A percentile compares a stretch with the other conserved stretches of the same genome.
Evolutionary conservation across 441 rosid genomes (phyloP).

Genomic region (Cnidoscolus chayamansa): DNA sequence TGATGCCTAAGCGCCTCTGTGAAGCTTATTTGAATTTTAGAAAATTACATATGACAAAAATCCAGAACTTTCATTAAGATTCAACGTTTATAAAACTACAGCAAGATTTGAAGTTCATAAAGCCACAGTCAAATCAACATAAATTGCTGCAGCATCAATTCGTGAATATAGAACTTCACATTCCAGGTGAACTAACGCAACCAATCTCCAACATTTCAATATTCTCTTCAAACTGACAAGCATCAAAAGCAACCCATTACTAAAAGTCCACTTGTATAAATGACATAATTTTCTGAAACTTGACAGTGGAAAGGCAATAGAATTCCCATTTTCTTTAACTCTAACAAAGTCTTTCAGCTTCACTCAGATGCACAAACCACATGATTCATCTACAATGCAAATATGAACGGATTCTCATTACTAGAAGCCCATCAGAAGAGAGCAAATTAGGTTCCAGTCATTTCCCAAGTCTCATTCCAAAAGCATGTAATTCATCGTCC

Average conservation of each 20-base stretch:
- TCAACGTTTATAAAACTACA: background rate
- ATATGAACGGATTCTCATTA: background rate
- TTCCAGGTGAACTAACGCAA: background rate
- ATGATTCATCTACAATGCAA: no score
- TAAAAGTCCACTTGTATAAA: background rate
- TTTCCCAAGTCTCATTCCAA: background rate
- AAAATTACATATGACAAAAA: conserved; percentile 1
- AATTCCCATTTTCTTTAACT: background rate
- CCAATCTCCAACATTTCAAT: background rate
- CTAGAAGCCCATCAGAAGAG: background rate
- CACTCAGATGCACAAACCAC: no score
- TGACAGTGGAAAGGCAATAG: background rate
- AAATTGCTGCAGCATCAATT: background rate
- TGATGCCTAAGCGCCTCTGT: background rate
- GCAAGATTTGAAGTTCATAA: no score
- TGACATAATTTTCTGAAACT: background rate
- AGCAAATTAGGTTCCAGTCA: background rate
- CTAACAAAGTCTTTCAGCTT: background rate
- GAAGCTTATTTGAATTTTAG: background rate
- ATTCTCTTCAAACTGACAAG: background rate
- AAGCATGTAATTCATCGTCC: background rate
- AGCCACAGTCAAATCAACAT: background rate
- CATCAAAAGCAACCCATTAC: background rate
- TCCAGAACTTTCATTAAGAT: background rate
- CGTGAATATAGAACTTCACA: background rate